A percentile compares a stretch with the other conserved stretches of the same genome.
Conservation (phyloP, 805 yeast species). For the Lachancea sp. region DNA sequence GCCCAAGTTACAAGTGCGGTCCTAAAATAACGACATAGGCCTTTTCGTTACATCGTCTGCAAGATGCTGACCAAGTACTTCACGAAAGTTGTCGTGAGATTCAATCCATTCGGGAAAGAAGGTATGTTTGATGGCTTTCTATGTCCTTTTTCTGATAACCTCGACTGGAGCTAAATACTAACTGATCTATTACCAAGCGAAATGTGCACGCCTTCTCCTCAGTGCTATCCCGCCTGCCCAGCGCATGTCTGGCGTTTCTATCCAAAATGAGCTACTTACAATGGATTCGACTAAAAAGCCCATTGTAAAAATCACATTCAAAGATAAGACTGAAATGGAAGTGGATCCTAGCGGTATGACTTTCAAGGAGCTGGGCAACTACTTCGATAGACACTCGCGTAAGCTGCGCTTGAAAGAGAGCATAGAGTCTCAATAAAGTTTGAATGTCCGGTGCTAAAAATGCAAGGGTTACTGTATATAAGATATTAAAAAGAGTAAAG, state of each 20-base stretch:
- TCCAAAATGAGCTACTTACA: constrained; percentile 58
- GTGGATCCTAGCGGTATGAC: constrained; percentile 56
- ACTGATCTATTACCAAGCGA: constrained; percentile 39
- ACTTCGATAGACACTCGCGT: constrained; percentile 79
- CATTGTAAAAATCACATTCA: constrained; percentile 65
- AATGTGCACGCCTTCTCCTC: constrained; percentile 71
- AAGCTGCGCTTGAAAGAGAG: constrained; percentile 69
- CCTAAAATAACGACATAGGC: not conserved
- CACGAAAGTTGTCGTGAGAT: constrained; percentile 64
- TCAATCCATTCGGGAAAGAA: constrained; percentile 69
- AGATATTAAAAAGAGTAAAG: no score
- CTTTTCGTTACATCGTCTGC: not conserved
- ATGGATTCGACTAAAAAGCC: constrained; percentile 44
- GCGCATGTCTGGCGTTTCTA: constrained; percentile 47
- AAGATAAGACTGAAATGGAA: constrained; percentile 67
- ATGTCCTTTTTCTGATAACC: no score
- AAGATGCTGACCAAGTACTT: constrained; percentile 87
- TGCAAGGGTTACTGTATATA: not conserved
- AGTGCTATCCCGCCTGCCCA: constrained; percentile 74
- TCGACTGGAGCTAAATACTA: not conserved
- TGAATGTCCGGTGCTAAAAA: not conserved
- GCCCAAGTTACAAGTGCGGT: no score
- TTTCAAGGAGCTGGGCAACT: constrained; percentile 56
- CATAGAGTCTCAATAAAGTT: constrained; percentile 33
- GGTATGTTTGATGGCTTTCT: constrained; percentile 30